Conservation (phyloP, 768 basidiomycete genomes). For the Coprinopsis sp. region DNA sequence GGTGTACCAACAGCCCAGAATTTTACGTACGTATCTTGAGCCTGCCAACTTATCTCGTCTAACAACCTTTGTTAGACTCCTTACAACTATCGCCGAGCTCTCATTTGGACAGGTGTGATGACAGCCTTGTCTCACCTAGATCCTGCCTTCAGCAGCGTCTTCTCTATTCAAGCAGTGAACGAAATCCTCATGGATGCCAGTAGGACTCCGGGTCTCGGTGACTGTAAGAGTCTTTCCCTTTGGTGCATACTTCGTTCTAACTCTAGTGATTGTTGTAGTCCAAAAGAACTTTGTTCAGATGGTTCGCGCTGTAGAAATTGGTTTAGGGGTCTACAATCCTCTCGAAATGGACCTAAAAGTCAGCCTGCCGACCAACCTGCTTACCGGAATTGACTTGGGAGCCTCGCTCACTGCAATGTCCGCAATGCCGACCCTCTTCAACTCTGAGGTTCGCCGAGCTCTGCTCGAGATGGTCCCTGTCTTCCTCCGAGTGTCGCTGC, state of each 20-base stretch:
- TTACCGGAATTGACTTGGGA: not conserved
- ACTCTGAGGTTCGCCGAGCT: conserved; percentile 32
- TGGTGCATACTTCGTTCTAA: not conserved
- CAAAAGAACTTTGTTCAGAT: conserved; percentile 65
- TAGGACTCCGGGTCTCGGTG: conserved; percentile 64
- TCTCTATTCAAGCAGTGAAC: conserved; percentile 72
- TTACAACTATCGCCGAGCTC: conserved; percentile 70
- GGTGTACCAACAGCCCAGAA: conserved; percentile 63
- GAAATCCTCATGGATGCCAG: conserved; percentile 72
- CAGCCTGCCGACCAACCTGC: not conserved
- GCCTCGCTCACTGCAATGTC: conserved; percentile 15
- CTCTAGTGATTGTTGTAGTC: conserved; percentile 34
- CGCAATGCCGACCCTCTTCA: conserved; percentile 17
- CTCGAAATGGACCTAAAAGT: conserved; percentile 17
- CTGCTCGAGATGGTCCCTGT: conserved; percentile 35
- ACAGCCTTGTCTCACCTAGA: conserved; percentile 67
- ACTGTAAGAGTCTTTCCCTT: conserved; percentile 41
- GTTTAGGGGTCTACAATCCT: conserved; percentile 49
- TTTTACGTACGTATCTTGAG: conserved; percentile 54
- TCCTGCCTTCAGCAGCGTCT: conserved; percentile 58
- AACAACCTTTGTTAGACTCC: conserved; percentile 41
- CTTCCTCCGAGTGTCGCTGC: conserved; percentile 24
- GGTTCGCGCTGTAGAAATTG: conserved; percentile 60
- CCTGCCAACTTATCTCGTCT: not conserved
- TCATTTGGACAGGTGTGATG: conserved; percentile 82